Conservation (phyloP, 768 basidiomycete species). For the Hericium coralloides region DNA sequence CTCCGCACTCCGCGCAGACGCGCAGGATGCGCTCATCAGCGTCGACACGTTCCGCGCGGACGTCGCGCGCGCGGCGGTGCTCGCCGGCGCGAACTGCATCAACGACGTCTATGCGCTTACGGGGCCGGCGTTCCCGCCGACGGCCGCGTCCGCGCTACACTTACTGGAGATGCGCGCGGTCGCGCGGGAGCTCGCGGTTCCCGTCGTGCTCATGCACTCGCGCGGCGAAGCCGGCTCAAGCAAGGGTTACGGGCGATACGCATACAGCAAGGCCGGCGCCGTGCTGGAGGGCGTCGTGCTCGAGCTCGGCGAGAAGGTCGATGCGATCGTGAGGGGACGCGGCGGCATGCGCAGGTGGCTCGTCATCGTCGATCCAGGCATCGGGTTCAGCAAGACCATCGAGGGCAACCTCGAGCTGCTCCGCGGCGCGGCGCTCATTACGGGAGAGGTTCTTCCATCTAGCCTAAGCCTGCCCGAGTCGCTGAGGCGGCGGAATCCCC, state of each 20-base stretch:
- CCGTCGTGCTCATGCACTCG: constrained; percentile 92
- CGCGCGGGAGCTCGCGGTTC: constrained; percentile 57
- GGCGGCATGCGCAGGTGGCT: constrained; percentile 82
- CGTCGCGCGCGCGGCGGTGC: constrained; percentile 67
- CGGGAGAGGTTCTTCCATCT: constrained; percentile 26
- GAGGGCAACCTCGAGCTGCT: constrained; percentile 68
- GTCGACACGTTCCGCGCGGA: constrained; percentile 84
- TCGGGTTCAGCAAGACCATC: constrained; percentile 88
- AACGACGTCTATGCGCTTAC: constrained; percentile 87
- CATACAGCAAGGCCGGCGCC: constrained; percentile 32
- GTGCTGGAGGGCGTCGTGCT: constrained; percentile 58
- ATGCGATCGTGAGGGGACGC: constrained; percentile 50
- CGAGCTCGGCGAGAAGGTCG: constrained; percentile 67
- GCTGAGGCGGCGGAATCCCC: constrained; percentile 29
- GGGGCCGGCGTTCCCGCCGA: constrained; percentile 43
- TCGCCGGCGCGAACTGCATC: constrained; percentile 84
- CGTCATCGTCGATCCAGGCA: constrained; percentile 83
- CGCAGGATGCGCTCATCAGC: constrained; percentile 47
- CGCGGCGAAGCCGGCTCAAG: constrained; percentile 73
- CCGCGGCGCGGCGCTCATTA: constrained; percentile 38
- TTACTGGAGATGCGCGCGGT: constrained; percentile 55
- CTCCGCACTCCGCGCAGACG: constrained; percentile 37
- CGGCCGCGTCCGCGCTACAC: constrained; percentile 25
- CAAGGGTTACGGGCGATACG: constrained; percentile 51
- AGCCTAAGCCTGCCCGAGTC: constrained; percentile 3